phyloP scores from a whole-genome alignment of 345 rosid species.

The Sisymbrium irio region DNA sequence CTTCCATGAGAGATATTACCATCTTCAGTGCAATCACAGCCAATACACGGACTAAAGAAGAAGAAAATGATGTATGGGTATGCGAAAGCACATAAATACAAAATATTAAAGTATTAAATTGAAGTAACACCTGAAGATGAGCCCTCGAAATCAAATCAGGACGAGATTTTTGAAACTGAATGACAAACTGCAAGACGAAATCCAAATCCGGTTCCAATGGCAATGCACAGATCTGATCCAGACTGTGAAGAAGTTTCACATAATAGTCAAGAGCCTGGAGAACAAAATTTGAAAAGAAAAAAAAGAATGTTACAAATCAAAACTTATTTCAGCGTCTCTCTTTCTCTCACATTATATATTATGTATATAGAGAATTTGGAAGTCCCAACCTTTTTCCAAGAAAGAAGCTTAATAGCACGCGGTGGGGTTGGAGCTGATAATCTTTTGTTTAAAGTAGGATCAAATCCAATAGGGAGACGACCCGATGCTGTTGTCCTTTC shows the following conservation, averaged over 20 bases:
- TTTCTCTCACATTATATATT: neutral
- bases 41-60: neutral
- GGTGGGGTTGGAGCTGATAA: constrained; percentile 95
- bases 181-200: constrained; percentile 65
- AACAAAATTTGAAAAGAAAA: constrained; percentile 23
- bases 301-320: constrained; percentile 13
- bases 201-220: constrained; percentile 69
- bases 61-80: neutral
- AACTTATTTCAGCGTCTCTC: neutral
- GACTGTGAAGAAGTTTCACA: constrained; percentile 88
- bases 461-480: constrained; percentile 77
- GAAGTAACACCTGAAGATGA: constrained; percentile 78
- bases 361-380: neutral
- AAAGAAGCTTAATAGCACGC: constrained; percentile 80
- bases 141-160: constrained; percentile 95
- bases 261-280: constrained; percentile 82
- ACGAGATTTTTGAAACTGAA: constrained; percentile 79
- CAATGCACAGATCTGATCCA: constrained; percentile 72
- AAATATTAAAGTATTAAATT: neutral
- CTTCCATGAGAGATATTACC: neutral
- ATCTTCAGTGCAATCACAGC: neutral
- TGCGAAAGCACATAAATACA: constrained; percentile 4
- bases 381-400: constrained; percentile 75
- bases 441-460: constrained; percentile 79
- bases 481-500: constrained; percentile 91